These are phyloP conservation scores for Dryas octopetala DNA, from an alignment of 306 rosid species.

Conservation along the genomic window DNA sequence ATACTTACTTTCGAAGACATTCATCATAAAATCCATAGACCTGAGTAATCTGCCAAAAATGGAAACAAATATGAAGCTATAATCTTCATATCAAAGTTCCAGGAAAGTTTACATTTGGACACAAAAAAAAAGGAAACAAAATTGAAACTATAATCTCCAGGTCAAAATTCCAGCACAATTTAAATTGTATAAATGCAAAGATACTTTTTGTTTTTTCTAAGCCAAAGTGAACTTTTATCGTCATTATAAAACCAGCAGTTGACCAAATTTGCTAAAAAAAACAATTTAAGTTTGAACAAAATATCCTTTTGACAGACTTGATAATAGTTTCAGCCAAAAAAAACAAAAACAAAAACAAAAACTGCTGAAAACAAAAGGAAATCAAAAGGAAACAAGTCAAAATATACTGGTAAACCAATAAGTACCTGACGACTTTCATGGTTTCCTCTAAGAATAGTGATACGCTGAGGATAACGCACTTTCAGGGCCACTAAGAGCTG, in stretches of 20 bases:
- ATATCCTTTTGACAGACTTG: not conserved
- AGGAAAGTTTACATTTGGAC: too few relatives aligned
- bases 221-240: too few relatives aligned
- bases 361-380: not conserved
- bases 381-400: slow-evolving; percentile 20
- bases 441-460: slow-evolving; percentile 98
- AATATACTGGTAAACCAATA: slow-evolving; percentile 4
- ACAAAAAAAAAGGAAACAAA: not conserved
- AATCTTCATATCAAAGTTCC: slow-evolving; percentile 2
- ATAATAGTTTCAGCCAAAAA: slow-evolving; percentile 4
- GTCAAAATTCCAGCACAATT: not conserved
- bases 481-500: slow-evolving; percentile 96
- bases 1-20: slow-evolving; percentile 87
- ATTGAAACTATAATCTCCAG: not conserved
- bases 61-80: not conserved
- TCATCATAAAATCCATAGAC: slow-evolving; percentile 97
- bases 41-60: slow-evolving; percentile 78
- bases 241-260: not conserved
- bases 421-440: slow-evolving; percentile 99
- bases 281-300: not conserved
- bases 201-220: too few relatives aligned
- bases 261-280: too few relatives aligned
- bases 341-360: not conserved
- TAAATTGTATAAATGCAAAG: not conserved
- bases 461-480: slow-evolving; percentile 92